These are phyloP conservation scores for Nicotiana undulata DNA, from an alignment of 257 asterid species.

Conservation along the genomic window DNA sequence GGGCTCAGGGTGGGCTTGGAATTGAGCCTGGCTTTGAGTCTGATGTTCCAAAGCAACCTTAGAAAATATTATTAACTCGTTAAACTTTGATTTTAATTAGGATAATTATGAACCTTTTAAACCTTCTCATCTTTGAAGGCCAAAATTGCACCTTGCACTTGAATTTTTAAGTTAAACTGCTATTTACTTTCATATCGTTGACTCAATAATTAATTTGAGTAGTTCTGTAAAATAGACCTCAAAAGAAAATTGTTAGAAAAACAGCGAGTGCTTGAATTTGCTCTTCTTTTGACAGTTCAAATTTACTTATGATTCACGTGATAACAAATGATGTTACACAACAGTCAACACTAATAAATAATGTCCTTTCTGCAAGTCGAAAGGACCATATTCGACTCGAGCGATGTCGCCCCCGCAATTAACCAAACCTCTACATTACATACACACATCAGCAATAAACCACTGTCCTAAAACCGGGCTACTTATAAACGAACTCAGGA, in stretches of 20 bases:
- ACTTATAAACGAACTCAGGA: neutral
- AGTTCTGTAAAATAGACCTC: too few species aligned
- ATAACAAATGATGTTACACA: neutral
- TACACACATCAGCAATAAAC: neutral
- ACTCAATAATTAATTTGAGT: too few species aligned
- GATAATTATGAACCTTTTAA: neutral
- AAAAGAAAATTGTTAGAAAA: too few species aligned
- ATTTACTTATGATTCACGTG: neutral
- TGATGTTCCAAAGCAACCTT: slow-evolving; percentile 1
- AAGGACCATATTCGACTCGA: neutral
- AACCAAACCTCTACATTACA: too few species aligned
- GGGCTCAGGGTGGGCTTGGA: slow-evolving; percentile 32
- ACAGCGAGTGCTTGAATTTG: too few species aligned
- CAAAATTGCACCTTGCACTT: neutral
- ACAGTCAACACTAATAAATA: neutral
- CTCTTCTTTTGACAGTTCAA: too few species aligned
- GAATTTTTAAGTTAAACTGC: too few species aligned
- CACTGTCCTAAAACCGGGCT: neutral
- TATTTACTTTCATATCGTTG: neutral
- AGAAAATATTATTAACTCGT: neutral
- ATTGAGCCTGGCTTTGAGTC: slow-evolving; percentile 18
- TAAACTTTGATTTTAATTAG: neutral
- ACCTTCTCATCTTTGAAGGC: neutral
- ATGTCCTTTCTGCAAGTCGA: too few species aligned
- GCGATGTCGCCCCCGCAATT: too few species aligned